A percentile compares a stretch with the other conserved stretches of the same genome.
Conservation (phyloP, 202 grass and related monocot genomes). For the Dendrocalamus latiflorus region DNA sequence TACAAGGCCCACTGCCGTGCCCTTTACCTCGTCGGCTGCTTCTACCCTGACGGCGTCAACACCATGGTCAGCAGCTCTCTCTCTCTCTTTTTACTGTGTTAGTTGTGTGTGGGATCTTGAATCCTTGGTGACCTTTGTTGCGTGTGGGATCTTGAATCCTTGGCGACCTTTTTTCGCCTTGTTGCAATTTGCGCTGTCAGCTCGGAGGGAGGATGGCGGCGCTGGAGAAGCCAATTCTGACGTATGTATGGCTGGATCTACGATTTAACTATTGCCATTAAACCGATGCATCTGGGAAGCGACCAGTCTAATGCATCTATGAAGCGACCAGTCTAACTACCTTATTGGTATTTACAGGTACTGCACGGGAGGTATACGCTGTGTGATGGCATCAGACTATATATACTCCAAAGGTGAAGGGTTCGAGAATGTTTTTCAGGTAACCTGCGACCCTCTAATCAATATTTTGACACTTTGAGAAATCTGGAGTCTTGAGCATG, state of each 20-base stretch:
- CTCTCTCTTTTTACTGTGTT: neutral
- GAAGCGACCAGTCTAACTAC: neutral
- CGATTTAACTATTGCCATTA: neutral
- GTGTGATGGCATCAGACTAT: too few relatives aligned
- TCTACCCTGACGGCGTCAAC: conserved; percentile 82
- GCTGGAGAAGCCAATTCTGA: conserved; percentile 80
- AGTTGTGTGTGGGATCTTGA: too few relatives aligned
- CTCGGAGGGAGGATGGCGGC: conserved; percentile 73
- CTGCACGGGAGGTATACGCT: neutral
- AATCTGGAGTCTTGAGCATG: too few relatives aligned
- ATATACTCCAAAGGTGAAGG: too few relatives aligned
- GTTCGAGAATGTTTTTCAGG: too few relatives aligned
- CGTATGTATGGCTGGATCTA: conserved; percentile 36
- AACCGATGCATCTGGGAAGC: neutral
- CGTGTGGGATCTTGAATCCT: neutral
- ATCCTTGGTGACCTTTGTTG: too few relatives aligned
- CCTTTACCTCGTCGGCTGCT: conserved; percentile 58
- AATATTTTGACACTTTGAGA: too few relatives aligned
- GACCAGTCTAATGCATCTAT: too few relatives aligned
- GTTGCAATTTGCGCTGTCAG: conserved; percentile 33
- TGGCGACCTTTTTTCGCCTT: neutral
- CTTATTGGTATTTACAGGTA: conserved; percentile 51
- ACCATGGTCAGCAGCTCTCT: conserved; percentile 47
- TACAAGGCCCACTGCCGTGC: conserved; percentile 56
- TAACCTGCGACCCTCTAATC: too few relatives aligned